Percentiles rank a stretch among this genome's conserved stretches.
These are phyloP conservation scores for Mytilinidion resinicola DNA, from an alignment of 495 filamentous ascomycete species.

Conservation along the genomic window DNA sequence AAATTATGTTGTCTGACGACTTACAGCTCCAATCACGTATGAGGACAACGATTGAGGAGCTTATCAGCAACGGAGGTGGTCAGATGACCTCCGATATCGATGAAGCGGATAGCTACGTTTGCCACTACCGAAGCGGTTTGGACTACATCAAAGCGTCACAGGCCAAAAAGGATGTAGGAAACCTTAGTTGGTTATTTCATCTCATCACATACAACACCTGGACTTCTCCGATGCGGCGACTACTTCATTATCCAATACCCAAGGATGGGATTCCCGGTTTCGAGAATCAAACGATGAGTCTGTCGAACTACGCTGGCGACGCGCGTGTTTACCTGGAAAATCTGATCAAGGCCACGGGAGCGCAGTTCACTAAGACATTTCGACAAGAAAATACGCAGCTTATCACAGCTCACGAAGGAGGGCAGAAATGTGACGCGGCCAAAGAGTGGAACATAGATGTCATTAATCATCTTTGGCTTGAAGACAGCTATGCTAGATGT, in stretches of 20 bases:
- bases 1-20: conserved; percentile 57
- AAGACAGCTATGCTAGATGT: conserved; percentile 92
- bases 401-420: conserved; percentile 77
- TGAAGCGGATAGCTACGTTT: conserved; percentile 73
- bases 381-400: conserved; percentile 92
- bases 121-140: conserved; percentile 74
- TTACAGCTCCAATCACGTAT: conserved; percentile 62
- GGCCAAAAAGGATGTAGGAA: conserved; percentile 74
- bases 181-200: conserved; percentile 87
- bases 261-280: conserved; percentile 72
- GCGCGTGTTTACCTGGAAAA: conserved; percentile 91
- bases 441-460: conserved; percentile 86
- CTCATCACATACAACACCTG: conserved; percentile 82
- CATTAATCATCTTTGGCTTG: conserved; percentile 93
- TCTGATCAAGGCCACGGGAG: conserved; percentile 74
- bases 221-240: conserved; percentile 69
- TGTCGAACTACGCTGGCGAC: conserved; percentile 95
- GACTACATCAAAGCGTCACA: conserved; percentile 73
- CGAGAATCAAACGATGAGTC: conserved; percentile 63
- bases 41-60: conserved; percentile 56
- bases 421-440: conserved; percentile 88
- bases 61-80: conserved; percentile 66
- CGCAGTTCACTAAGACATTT: conserved; percentile 84
- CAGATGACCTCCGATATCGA: conserved; percentile 58
- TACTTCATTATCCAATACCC: conserved; percentile 86